phyloP scores from a whole-genome alignment of 129 eudicot genomes.

The Flaveria linearis region DNA sequence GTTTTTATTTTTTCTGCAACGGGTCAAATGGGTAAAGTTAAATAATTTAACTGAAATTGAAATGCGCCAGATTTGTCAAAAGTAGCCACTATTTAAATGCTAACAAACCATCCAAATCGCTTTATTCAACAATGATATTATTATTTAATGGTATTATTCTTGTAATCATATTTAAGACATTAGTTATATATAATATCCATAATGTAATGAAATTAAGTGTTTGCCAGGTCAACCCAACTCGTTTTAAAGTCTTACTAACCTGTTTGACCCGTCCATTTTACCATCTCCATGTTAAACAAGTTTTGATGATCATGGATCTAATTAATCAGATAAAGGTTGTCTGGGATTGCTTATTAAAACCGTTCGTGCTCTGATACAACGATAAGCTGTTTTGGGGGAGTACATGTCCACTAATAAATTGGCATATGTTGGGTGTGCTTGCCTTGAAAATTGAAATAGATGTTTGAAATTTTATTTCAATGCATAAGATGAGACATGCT shows the following conservation, averaged over 20 bases:
- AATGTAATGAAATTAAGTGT: neutral
- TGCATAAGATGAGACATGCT: neutral
- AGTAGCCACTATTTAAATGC: neutral
- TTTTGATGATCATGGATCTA: too few relatives aligned
- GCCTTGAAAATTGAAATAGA: neutral
- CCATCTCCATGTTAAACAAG: too few relatives aligned
- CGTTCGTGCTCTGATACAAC: neutral
- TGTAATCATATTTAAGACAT: neutral
- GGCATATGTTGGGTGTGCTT: neutral
- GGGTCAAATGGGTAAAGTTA: neutral
- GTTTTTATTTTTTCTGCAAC: neutral
- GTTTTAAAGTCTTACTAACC: too few relatives aligned
- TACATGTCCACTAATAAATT: too few relatives aligned
- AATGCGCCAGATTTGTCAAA: neutral
- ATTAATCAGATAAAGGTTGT: neutral
- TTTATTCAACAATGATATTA: neutral
- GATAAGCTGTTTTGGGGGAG: neutral
- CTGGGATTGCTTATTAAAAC: neutral
- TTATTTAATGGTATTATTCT: neutral
- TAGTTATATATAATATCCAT: constrained; percentile 1
- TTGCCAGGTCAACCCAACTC: neutral
- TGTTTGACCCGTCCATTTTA: too few relatives aligned
- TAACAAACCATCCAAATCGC: neutral
- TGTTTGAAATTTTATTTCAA: neutral
- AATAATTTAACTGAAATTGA: neutral